phyloP scores from a whole-genome alignment of 306 rosid species.

The Cicer bijugum region DNA sequence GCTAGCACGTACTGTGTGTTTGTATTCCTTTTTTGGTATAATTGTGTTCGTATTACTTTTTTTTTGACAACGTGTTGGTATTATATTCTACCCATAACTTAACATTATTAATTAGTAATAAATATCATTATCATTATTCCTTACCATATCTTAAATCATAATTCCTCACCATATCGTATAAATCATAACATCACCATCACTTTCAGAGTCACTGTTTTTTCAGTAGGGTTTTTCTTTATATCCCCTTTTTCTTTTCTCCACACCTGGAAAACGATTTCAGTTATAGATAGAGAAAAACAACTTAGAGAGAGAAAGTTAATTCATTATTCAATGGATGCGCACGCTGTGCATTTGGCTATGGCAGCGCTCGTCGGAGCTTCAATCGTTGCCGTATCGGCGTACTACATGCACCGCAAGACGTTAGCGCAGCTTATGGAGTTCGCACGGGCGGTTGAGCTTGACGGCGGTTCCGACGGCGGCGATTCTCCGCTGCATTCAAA shows the following conservation, averaged over 20 bases:
- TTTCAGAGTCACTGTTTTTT: background rate
- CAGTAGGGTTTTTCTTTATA: slow-evolving; percentile 5
- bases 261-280: background rate
- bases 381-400: slow-evolving; percentile 84
- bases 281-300: slow-evolving; percentile 3
- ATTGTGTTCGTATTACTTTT: too few relatives aligned
- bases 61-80: too few relatives aligned
- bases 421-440: slow-evolving; percentile 83
- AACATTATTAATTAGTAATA: too few relatives aligned
- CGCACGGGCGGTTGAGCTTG: slow-evolving; percentile 78
- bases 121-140: too few relatives aligned
- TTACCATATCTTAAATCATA: too few relatives aligned
- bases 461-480: slow-evolving; percentile 43
- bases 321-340: slow-evolving; percentile 68
- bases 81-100: too few relatives aligned
- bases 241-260: background rate
- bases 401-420: slow-evolving; percentile 92
- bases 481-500: slow-evolving; percentile 63
- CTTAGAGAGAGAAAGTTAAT: slow-evolving; percentile 27
- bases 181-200: too few relatives aligned
- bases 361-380: slow-evolving; percentile 97
- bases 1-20: too few relatives aligned
- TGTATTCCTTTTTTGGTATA: too few relatives aligned
- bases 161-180: too few relatives aligned
- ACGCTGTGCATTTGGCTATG: slow-evolving; percentile 83